Evolutionary conservation across 495 filamentous ascomycete genomes (phyloP).

Genomic region (Trichoderma orchidacearum): DNA sequence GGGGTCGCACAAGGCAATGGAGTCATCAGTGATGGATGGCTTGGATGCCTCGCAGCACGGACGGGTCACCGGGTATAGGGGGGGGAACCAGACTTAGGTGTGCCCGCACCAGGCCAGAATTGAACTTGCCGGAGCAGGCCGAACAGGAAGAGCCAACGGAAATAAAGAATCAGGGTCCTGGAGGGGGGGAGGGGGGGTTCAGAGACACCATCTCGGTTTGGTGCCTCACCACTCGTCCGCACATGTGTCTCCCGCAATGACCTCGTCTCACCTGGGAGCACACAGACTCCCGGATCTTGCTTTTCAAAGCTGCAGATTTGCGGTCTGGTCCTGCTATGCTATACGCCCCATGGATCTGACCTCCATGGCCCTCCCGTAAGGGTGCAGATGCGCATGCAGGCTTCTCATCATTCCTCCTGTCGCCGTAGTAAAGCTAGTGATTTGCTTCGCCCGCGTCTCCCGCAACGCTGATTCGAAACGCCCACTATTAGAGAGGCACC

Average conservation of each 20-base stretch:
- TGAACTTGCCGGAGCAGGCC: neutral
- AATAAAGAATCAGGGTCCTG: too few relatives aligned
- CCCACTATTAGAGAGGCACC: neutral
- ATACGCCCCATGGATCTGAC: neutral
- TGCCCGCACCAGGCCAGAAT: neutral
- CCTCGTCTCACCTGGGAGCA: too few relatives aligned
- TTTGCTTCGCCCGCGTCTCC: neutral
- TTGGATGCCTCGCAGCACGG: neutral
- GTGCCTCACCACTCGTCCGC: neutral
- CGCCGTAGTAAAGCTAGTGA: too few relatives aligned
- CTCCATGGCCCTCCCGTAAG: neutral
- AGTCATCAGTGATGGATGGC: neutral
- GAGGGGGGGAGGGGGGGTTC: too few relatives aligned
- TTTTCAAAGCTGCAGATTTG: neutral
- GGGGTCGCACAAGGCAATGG: neutral
- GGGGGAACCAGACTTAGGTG: neutral
- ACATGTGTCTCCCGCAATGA: too few relatives aligned
- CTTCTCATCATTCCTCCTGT: too few relatives aligned
- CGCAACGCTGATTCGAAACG: neutral
- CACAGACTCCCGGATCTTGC: neutral
- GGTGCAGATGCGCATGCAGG: neutral
- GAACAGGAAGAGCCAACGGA: neutral
- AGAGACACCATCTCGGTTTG: too few relatives aligned
- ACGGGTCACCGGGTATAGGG: neutral
- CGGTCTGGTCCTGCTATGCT: neutral